phyloP scores from a whole-genome alignment of 805 yeast genomes.

The Peterozyma toletana region DNA sequence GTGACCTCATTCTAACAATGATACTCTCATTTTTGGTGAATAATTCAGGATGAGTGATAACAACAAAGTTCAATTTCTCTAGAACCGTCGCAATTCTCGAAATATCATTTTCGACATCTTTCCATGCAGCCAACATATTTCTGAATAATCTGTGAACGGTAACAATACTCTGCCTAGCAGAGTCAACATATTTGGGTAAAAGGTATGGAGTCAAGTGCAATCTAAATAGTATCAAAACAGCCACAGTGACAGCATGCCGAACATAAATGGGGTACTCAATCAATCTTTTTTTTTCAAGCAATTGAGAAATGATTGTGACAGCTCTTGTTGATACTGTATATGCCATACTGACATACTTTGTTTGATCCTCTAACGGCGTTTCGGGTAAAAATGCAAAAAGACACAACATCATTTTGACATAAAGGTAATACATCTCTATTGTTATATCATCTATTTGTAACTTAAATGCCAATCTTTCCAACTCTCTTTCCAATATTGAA shows the following conservation, averaged over 20 bases:
- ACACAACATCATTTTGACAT: conserved; percentile 75
- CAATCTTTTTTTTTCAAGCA: conserved; percentile 61
- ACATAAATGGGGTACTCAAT: conserved; percentile 83
- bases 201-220: conserved; percentile 73
- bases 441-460: conserved; percentile 59
- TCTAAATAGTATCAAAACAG: conserved; percentile 73
- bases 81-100: conserved; percentile 86
- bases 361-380: conserved; percentile 81
- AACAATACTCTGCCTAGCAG: conserved; percentile 88
- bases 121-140: conserved; percentile 89
- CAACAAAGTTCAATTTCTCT: conserved; percentile 80
- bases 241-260: conserved; percentile 78
- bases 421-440: conserved; percentile 71
- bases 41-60: conserved; percentile 81
- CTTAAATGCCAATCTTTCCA: conserved; percentile 62
- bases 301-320: conserved; percentile 66
- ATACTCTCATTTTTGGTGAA: conserved; percentile 68
- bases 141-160: conserved; percentile 85
- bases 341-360: conserved; percentile 74
- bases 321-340: conserved; percentile 76
- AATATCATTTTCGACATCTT: conserved; percentile 81
- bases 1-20: conserved; percentile 84
- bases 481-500: conserved; percentile 69
- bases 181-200: conserved; percentile 69
- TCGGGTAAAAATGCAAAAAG: conserved; percentile 89